Base-by-base conservation (phyloP, 495 filamentous ascomycete species). In the Aspergillus cavernicola region DNA sequence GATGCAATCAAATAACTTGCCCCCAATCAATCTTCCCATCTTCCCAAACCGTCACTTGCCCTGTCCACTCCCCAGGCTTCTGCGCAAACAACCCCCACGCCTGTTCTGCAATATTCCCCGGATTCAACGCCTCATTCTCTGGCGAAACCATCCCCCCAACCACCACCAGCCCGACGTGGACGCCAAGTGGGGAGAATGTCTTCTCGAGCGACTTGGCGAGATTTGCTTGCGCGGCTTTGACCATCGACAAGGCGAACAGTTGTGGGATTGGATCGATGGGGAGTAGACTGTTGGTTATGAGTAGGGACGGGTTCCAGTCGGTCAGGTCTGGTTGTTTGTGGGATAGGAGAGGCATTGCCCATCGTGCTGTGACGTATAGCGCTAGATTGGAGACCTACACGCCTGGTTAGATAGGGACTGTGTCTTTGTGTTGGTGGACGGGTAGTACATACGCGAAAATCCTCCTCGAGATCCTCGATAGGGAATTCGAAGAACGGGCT, bases 151-250 rank as follows among this genome's bases (percentile, higher is more conserved):
- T 24, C 3, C 48, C 48, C 10, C 48, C 31, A 8, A 51, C 48
- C 12, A 41, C 36, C 3, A 51, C 36, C 12, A 51, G 16, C 4
- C 48, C 48, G 16, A 51, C 15, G 26, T 40, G 48, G 4, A 51
- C 23, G 3, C 48, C 48, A 8, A 40, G 35, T 6, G 32, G 48
- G 11, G 19, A 12, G 36, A 51, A 51, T 1, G 11, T 19, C 29
- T 40, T 40, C n/a, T 40, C 19, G 11, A 51, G 35, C 4, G 48
- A 51, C 16, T 51, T 51, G 19, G 41, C 35, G 1, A 51, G 36
- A 31, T 51, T 51, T 9, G 36, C 18, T 19, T 51, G 48, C 18
- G 48, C 48, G 15, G 48, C 33, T 35, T 51, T 51, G 19, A 26
- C 35, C 48, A 51, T 39, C 8, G 48, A 51, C 2, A 51, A 33